Evolutionary conservation across 1,284 basidiomycete genomes (phyloP).

Genomic region (Pseudozyma tsukubaensis): DNA sequence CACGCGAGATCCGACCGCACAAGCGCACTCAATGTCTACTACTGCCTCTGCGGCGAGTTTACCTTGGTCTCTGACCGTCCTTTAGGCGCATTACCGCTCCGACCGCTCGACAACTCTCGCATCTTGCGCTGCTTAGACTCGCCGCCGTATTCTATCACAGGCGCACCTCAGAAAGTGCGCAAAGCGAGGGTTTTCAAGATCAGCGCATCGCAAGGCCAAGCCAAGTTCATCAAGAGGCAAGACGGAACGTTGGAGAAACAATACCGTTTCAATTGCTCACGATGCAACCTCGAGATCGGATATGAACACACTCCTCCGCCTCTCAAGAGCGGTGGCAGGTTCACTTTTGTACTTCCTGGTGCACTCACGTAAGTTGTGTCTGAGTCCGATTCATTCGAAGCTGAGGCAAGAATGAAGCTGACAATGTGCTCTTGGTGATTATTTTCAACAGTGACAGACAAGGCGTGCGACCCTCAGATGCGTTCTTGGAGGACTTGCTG

Average conservation of each 20-base stretch:
- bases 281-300: constrained; percentile 60
- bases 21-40: constrained; percentile 50
- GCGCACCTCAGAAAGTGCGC: constrained; percentile 26
- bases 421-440: not conserved
- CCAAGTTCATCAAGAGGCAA: constrained; percentile 44
- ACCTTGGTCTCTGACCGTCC: constrained; percentile 55
- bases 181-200: constrained; percentile 59
- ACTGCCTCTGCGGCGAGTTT: constrained; percentile 67
- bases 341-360: constrained; percentile 60
- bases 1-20: not conserved
- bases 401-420: not conserved
- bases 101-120: constrained; percentile 57
- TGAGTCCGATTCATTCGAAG: not conserved
- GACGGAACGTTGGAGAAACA: constrained; percentile 59
- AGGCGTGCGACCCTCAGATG: constrained; percentile 45
- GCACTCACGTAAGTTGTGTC: constrained; percentile 53
- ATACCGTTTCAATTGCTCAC: constrained; percentile 57
- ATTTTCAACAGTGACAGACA: constrained; percentile 33
- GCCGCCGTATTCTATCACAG: constrained; percentile 33
- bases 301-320: constrained; percentile 65
- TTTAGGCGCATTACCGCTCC: constrained; percentile 38
- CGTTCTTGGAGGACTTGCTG: constrained; percentile 27
- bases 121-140: constrained; percentile 58
- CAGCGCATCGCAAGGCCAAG: constrained; percentile 49
- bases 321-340: constrained; percentile 61